Conservation (phyloP, 1,139 yeast species). For the Yamadazyma jaroonii region DNA sequence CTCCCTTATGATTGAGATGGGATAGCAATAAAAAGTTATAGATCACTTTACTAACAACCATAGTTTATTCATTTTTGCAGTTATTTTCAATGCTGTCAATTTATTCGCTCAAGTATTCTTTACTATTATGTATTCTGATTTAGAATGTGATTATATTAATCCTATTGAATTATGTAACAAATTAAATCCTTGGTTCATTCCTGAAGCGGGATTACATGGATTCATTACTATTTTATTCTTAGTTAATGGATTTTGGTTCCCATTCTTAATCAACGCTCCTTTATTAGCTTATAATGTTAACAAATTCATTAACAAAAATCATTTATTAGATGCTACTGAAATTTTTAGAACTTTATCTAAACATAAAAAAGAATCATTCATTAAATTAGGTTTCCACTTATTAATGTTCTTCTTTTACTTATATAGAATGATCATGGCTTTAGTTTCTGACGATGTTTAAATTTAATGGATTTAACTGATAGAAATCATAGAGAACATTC, state of each 20-base stretch:
- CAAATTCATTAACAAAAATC: constrained; percentile 72
- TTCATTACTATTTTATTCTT: constrained; percentile 68
- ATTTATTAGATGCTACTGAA: constrained; percentile 94
- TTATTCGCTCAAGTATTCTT: constrained; percentile 88
- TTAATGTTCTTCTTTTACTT: constrained; percentile 92
- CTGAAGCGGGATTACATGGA: constrained; percentile 87
- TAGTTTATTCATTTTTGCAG: constrained; percentile 81
- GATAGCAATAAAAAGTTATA: background rate
- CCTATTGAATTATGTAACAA: constrained; percentile 96
- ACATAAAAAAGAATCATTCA: constrained; percentile 89
- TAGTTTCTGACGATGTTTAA: constrained; percentile 62
- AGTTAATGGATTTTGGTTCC: constrained; percentile 91
- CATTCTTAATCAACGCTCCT: constrained; percentile 83
- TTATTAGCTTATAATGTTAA: constrained; percentile 78
- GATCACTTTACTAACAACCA: constrained; percentile 4
- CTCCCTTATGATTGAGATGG: no score
- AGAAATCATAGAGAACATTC: no score
- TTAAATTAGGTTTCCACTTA: constrained; percentile 88
- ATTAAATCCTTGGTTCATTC: constrained; percentile 83
- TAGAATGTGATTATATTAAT: constrained; percentile 93
- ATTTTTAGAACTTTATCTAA: constrained; percentile 91
- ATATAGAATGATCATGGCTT: constrained; percentile 94
- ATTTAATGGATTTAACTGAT: background rate
- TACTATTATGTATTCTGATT: constrained; percentile 89
- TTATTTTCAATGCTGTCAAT: constrained; percentile 78